These are phyloP conservation scores for Leccinum variicolor DNA, from an alignment of 768 basidiomycete genomes.

Conservation along the genomic window DNA sequence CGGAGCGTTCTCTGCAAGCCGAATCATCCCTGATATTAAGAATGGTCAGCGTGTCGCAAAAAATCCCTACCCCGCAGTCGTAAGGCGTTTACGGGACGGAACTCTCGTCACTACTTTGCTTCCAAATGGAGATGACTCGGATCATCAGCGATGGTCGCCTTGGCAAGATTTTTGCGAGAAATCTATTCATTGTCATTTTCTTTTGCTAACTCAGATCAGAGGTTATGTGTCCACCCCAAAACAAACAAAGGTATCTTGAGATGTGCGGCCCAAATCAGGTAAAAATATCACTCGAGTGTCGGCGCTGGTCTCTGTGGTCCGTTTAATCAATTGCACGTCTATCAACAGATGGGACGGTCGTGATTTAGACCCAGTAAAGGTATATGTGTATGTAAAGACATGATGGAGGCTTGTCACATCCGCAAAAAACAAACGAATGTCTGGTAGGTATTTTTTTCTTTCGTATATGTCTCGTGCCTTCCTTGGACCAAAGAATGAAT, in stretches of 20 bases:
- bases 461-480: constrained; percentile 2
- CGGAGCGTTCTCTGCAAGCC: not conserved
- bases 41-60: constrained; percentile 8
- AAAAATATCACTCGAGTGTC: not conserved
- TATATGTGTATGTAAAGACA: not conserved
- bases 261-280: not conserved
- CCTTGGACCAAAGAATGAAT: not conserved
- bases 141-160: not conserved
- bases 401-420: not conserved
- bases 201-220: not conserved
- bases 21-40: not conserved
- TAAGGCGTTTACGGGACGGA: constrained; percentile 7
- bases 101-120: not conserved
- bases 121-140: constrained; percentile 2
- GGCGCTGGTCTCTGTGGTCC: not conserved
- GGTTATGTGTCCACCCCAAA: not conserved
- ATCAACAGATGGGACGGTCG: constrained; percentile 15
- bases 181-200: not conserved
- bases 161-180: not conserved
- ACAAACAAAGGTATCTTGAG: not conserved
- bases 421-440: not conserved
- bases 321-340: constrained; percentile 10
- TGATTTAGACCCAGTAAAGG: constrained; percentile 4
- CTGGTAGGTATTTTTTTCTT: not conserved
- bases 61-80: constrained; percentile 24